Evolutionary conservation across 441 rosid genomes (phyloP).

Genomic region (Theobroma grandiflorum): DNA sequence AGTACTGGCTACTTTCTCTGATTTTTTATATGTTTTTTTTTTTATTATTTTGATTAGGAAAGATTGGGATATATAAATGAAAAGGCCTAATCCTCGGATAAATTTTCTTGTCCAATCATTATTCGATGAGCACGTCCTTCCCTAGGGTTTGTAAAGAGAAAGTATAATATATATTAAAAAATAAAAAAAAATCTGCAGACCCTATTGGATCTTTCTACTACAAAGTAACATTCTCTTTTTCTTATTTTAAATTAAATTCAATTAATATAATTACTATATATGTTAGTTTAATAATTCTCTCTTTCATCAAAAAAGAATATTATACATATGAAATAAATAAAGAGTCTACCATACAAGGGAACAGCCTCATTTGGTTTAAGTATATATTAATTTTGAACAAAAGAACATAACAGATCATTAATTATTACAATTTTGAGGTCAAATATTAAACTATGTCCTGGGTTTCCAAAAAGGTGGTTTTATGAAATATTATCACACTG

Average conservation of each 20-base stretch:
- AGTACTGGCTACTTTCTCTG: slow-evolving; percentile 3
- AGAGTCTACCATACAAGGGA: slow-evolving; percentile 24
- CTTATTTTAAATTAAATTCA: slow-evolving; percentile 17
- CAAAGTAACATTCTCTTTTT: slow-evolving; percentile 25
- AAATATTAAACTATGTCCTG: slow-evolving; percentile 37
- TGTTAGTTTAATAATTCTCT: background rate
- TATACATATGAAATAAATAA: slow-evolving; percentile 22
- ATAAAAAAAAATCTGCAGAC: slow-evolving; percentile 29
- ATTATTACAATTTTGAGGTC: slow-evolving; percentile 34
- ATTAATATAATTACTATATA: background rate
- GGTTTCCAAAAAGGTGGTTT: slow-evolving; percentile 33
- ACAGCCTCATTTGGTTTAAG: slow-evolving; percentile 20
- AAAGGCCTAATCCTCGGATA: slow-evolving; percentile 46
- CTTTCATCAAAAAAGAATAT: background rate
- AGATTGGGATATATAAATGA: slow-evolving; percentile 34
- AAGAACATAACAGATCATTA: background rate
- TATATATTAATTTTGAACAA: slow-evolving; percentile 21
- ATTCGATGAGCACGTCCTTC: slow-evolving; percentile 39
- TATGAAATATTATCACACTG: slow-evolving; percentile 21
- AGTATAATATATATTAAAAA: slow-evolving; percentile 16
- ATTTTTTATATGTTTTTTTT: background rate
- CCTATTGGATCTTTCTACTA: slow-evolving; percentile 33
- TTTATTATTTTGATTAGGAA: slow-evolving; percentile 37
- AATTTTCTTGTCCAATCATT: slow-evolving; percentile 53
- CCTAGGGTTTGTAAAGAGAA: slow-evolving; percentile 4